Base-by-base conservation (phyloP, 148 eudicot species). In the Silene conica region DNA sequence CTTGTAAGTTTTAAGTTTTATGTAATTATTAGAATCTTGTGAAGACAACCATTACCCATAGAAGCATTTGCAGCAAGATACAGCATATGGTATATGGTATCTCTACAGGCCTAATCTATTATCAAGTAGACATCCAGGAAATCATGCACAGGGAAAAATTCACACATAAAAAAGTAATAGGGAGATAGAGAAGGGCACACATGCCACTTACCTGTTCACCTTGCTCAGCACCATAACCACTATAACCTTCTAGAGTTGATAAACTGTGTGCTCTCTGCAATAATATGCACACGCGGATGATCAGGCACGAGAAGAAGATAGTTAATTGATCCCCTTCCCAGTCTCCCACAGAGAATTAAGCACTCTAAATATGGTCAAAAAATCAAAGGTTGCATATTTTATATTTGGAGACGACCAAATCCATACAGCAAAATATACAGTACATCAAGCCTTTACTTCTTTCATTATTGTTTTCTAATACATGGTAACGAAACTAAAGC, bases 161-260 rank as follows among this genome's bases (percentile, higher is more conserved):
- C 19, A 48, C 52, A 76, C 6, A 77, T 48, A 9, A 34, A 52
- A 48, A 52, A 48, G 4, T 3, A 58, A 21, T 8, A n/a, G 10
- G 2, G n/a, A 59, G 54, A 19, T 5, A 13, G 50, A 62, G 34
- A 48, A 64, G 65, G 55, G 38, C 71, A 31, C 62, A 25, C 19
- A 63, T 57, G n/a, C 18, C 38, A 79, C 82, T 72, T 76, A 90
- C 98, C 78, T 89, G 85, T 85, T 90, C 96, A 73, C 98, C 98
- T 86, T 93, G 93, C 76, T 89, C 98, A 82, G 96, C 98, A 78
- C 98, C 98, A 86, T 90, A 93, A 22, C 98, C 98, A 71, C 93
- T 90, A 77, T 93, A 93, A 46, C 98, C 98, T 46, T 83, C 87
- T 34, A 83, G n/a, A 2, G 89, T 93, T 57, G 98, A 90, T 43